Base-by-base conservation (phyloP, 2,329 filamentous ascomycete species). In the Xylariaceae sp. region DNA sequence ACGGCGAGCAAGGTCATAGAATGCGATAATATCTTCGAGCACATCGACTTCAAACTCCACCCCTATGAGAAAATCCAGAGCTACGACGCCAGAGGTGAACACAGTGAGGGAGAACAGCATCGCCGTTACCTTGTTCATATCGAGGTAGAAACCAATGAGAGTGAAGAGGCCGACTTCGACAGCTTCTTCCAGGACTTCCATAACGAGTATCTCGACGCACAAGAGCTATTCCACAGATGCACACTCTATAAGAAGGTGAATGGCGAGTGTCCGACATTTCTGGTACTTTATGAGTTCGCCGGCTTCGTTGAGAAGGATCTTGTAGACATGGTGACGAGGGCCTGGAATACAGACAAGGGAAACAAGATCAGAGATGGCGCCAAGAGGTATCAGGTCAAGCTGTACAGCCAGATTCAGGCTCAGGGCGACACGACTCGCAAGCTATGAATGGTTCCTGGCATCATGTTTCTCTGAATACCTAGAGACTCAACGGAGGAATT, bases 11-110 rank as follows among this genome's bases (percentile, higher is more conserved):
- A 23, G 5, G 34, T 60, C 1, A 34, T 62, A 6, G 35, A 15
- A 35, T 50, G 47, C 50, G 57, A 60, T n/a, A 49, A 60, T 37
- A 47, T 54, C 30, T 35, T 1, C 23, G 50, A 53, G 3, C 39
- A 60, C 18, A 47, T 60, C 34, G 11, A 55, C 49, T 58, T 62
- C 37, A 35, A 56, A 13, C 51, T 60, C 6, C 42, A n/a, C 44
- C 30, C 49, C 2, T 60, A 53, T 48, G 53, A 51, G 49, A 62
- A 60, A 13, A 18, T 58, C 17, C 55, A 58, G 34, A 60, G 47
- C 2, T 58, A 60, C 49, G 53, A 58, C 18, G 53, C 18, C 8
- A 23, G 49, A 13, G 30, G 50, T 9, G 51, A 37, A 30, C 23
- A 4, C 23, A 30, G 23, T 3, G n/a, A 13, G 11, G 47, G 42